Conservation (phyloP, 495 filamentous ascomycete species). For the Astrothelium macrocarpum region DNA sequence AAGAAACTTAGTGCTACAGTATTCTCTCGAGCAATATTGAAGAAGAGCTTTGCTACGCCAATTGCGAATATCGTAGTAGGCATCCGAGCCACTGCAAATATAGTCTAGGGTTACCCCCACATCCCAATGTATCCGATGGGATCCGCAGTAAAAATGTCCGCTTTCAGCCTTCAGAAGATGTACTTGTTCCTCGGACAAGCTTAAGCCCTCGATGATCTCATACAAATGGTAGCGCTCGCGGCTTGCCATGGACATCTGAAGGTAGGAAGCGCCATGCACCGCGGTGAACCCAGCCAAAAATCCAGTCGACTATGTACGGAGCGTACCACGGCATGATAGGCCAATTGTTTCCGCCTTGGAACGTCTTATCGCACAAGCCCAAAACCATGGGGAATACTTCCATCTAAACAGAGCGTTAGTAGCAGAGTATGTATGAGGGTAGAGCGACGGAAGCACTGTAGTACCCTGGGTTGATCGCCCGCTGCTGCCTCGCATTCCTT, state of each 20-base stretch:
- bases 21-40: too few relatives aligned
- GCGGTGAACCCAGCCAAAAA: neutral
- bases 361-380: conserved; percentile 6
- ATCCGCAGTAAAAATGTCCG: too few relatives aligned
- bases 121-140: too few relatives aligned
- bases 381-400: conserved; percentile 9
- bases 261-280: neutral
- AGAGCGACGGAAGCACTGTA: neutral
- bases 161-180: too few relatives aligned
- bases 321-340: neutral
- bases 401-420: neutral
- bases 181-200: too few relatives aligned
- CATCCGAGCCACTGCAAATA: too few relatives aligned
- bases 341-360: conserved; percentile 10
- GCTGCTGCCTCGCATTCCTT: conserved; percentile 4
- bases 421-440: neutral
- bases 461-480: neutral
- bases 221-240: neutral
- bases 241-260: neutral
- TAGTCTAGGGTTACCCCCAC: too few relatives aligned
- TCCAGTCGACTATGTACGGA: neutral
- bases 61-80: too few relatives aligned
- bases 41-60: too few relatives aligned
- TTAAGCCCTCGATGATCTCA: too few relatives aligned
- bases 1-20: too few relatives aligned